phyloP scores from a whole-genome alignment of 192 early-diverging fungal genomes.

The Funneliformis mosseae region DNA sequence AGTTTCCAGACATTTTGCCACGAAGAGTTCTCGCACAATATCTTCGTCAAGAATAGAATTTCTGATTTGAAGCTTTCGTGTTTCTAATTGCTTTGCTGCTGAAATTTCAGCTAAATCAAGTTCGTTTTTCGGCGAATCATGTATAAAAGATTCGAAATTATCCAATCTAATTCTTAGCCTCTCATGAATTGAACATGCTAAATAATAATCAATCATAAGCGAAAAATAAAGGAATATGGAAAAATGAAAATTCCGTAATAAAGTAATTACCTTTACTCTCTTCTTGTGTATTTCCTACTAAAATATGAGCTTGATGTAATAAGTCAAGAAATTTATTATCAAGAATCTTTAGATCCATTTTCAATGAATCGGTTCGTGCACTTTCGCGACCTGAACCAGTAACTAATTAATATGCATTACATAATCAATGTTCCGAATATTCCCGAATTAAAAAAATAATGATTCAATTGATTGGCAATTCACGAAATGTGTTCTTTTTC shows the following conservation, averaged over 20 bases:
- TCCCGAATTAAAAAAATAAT: no score
- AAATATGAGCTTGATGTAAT: conserved; percentile 8
- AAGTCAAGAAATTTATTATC: conserved; percentile 3
- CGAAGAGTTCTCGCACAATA: neutral
- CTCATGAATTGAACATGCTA: neutral
- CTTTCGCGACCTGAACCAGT: no score
- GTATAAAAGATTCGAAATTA: neutral
- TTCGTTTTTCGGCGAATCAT: neutral
- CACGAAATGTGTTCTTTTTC: no score
- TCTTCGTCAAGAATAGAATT: neutral
- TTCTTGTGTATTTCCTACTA: neutral
- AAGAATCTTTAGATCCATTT: neutral
- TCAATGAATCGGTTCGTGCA: neutral
- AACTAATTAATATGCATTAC: no score
- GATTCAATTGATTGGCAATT: no score
- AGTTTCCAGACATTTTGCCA: conserved; percentile 17
- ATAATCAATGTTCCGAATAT: no score
- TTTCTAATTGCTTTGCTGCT: neutral
- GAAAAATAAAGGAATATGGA: neutral
- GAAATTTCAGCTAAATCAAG: neutral
- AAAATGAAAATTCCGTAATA: neutral
- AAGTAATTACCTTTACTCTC: neutral
- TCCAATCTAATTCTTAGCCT: neutral
- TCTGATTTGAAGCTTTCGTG: neutral
- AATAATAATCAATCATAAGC: neutral